These are phyloP conservation scores for Pseudonitzschia multiseries DNA, from an alignment of 108 stramenopile species.

Conservation along the genomic window DNA sequence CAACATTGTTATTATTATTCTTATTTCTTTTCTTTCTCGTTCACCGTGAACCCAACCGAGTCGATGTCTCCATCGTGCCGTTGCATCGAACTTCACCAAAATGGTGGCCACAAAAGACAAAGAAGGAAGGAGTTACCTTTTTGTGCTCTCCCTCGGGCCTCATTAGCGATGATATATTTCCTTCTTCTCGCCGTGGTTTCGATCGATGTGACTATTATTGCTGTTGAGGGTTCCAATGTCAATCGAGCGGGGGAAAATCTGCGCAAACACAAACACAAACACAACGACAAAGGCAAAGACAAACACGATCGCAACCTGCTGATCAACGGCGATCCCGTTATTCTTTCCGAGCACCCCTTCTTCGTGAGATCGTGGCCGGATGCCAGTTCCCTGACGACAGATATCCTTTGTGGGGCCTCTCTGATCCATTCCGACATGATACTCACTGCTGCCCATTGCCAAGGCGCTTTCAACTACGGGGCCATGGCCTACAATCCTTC, in stretches of 20 bases:
- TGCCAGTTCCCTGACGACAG: neutral
- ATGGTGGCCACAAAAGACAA: neutral
- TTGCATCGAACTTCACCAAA: neutral
- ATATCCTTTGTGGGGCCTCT: slow-evolving; percentile 30
- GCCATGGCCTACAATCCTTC: slow-evolving; percentile 11
- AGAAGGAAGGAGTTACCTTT: neutral
- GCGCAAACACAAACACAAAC: too few relatives aligned
- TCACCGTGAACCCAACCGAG: neutral
- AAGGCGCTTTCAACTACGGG: slow-evolving; percentile 29
- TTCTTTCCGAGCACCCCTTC: slow-evolving; percentile 7
- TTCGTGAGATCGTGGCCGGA: slow-evolving; percentile 16
- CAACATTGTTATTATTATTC: too few relatives aligned
- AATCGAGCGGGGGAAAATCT: neutral
- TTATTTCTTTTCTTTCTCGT: neutral
- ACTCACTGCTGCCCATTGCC: slow-evolving; percentile 44
- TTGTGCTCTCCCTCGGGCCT: neutral
- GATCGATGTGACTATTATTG: neutral
- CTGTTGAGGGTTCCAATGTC: neutral
- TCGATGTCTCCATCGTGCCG: neutral
- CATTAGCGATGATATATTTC: neutral
- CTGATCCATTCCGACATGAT: slow-evolving; percentile 42
- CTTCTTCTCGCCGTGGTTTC: neutral
- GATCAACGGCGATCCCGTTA: slow-evolving; percentile 13
- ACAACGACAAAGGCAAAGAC: neutral
- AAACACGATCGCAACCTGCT: neutral